These are phyloP conservation scores for Kwoniella europaea DNA, from an alignment of 768 basidiomycete genomes.

Conservation along the genomic window DNA sequence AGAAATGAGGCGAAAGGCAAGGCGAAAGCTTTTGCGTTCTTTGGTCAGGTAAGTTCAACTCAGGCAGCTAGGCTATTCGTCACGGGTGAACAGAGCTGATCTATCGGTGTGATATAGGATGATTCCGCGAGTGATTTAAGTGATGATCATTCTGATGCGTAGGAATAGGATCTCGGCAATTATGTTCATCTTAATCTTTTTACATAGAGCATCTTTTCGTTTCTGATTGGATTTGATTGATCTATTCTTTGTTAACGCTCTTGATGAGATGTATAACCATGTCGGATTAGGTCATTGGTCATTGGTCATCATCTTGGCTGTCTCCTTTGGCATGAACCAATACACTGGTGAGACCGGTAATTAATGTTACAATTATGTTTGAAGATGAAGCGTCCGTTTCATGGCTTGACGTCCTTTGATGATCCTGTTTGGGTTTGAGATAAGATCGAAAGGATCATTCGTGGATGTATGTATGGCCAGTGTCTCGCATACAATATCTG, in stretches of 20 bases:
- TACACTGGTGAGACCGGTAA: background rate
- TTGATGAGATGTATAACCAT: too few relatives aligned
- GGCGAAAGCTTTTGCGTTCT: conserved; percentile 57
- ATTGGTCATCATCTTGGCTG: too few relatives aligned
- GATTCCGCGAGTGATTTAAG: conserved; percentile 52
- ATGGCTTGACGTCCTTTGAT: background rate
- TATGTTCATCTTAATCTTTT: too few relatives aligned
- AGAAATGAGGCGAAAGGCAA: conserved; percentile 24
- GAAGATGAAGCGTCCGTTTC: background rate
- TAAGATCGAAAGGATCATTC: background rate
- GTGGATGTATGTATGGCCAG: background rate
- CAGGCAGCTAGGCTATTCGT: background rate
- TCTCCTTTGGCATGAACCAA: too few relatives aligned
- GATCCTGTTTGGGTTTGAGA: background rate
- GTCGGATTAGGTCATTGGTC: too few relatives aligned
- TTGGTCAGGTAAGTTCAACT: conserved; percentile 52
- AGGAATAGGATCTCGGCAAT: background rate
- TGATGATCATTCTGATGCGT: conserved; percentile 41
- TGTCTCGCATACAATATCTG: too few relatives aligned
- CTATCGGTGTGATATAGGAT: conserved; percentile 36
- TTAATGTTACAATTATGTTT: background rate
- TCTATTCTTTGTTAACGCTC: too few relatives aligned
- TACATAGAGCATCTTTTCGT: too few relatives aligned
- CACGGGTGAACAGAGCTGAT: background rate
- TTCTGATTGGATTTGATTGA: too few relatives aligned